Base-by-base conservation (phyloP, 2,329 filamentous ascomycete genomes). In the Volutella citrinella region DNA sequence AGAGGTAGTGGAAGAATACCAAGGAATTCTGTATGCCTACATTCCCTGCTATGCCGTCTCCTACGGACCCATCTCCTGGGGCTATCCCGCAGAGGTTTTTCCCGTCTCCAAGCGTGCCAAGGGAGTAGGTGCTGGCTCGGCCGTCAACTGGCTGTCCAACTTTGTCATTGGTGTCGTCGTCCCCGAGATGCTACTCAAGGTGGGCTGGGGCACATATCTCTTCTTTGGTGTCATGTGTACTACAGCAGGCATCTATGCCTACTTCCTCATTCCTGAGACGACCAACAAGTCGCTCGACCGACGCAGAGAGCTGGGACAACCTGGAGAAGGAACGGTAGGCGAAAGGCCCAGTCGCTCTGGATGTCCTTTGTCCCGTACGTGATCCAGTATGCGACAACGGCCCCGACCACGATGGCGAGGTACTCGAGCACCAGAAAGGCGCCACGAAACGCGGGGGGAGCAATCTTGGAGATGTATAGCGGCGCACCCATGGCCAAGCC, bases 221-320 rank as follows among this genome's bases (percentile, higher is more conserved):
- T 77, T 78, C 57, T 78, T 76, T 31, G 72, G 69, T 0, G 51
- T 65, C 7, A 75, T 75, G 43, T 76, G 71, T 38, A 45, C 68
- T 1, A 49, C 74, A 2, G 64, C 68, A 1, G 58, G 64, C 5
- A 35, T 69, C 3, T 78, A 42, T 19, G 46, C 46, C 1, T 50
- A 42, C 22, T 48, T 50, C 29, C 18, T 49, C 0, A 46, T 49
- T 5, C 46, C 46, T 3, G 46, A 49, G 22, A 49, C 46, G 1
- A 36, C 45, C 0, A 29, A 30, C 3, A 49, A 49, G 27, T 41
- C 43, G 2, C 14, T 49, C 50, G 26, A 27, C 62, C 56, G 18
- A 67, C 48, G 37, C 32, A 4, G 3, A 36, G 33, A 1, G 37
- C 40, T 1, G 40, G 40, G 2, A 14, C 30, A 36, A 61, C 49